Conservation (phyloP, 2,329 filamentous ascomycete genomes). For the Alternaria tenuissima region DNA sequence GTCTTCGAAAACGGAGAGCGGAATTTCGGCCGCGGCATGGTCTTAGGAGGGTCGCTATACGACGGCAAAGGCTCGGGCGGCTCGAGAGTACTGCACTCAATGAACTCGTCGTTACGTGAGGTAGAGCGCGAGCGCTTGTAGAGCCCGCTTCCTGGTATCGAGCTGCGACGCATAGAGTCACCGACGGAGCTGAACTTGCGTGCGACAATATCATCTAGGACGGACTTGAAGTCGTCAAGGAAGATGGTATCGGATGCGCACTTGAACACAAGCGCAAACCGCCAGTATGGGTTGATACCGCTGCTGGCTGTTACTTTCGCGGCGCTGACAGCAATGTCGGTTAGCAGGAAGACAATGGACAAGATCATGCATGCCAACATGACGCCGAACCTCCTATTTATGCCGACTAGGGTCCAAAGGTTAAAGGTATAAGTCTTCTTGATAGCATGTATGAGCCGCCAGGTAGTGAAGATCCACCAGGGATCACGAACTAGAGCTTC, state of each 20-base stretch:
- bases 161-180: constrained; percentile 24
- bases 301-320: constrained; percentile 34
- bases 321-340: constrained; percentile 42
- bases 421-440: constrained; percentile 46
- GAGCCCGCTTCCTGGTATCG: constrained; percentile 12
- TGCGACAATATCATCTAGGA: constrained; percentile 44
- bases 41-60: constrained; percentile 6
- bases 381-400: constrained; percentile 44
- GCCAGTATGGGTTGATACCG: constrained; percentile 49
- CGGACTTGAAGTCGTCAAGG: constrained; percentile 48
- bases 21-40: constrained; percentile 17
- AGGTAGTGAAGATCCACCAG: constrained; percentile 51
- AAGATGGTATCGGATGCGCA: constrained; percentile 49
- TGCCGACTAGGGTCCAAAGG: constrained; percentile 33
- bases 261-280: constrained; percentile 48
- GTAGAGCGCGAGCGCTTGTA: constrained; percentile 25
- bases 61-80: not conserved
- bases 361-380: constrained; percentile 47
- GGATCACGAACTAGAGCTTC: constrained; percentile 46
- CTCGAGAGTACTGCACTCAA: constrained; percentile 27
- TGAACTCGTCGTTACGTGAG: constrained; percentile 29
- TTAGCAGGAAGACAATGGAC: constrained; percentile 43
- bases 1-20: constrained; percentile 24
- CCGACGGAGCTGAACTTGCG: constrained; percentile 33
- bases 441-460: constrained; percentile 42